A percentile compares a stretch with the other conserved stretches of the same genome.
These are phyloP conservation scores for Hypholoma fasciculare DNA, from an alignment of 768 basidiomycete genomes.

Conservation along the genomic window DNA sequence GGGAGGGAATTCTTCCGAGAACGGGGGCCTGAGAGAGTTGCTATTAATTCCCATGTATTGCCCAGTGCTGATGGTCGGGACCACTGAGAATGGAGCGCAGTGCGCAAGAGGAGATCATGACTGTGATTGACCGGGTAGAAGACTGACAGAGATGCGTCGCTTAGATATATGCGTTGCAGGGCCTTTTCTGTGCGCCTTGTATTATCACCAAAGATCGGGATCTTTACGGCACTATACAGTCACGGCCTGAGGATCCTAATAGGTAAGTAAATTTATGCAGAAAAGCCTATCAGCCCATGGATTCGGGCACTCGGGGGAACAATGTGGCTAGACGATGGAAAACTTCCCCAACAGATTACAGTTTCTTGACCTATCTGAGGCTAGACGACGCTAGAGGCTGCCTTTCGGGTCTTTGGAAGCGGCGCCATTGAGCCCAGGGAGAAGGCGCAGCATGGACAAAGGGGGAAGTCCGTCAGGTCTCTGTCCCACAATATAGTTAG, in stretches of 20 bases:
- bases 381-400: too few species aligned
- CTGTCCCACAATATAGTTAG: background rate
- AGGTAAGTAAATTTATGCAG: background rate
- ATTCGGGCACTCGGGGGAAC: background rate
- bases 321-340: too few species aligned
- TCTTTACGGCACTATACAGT: background rate
- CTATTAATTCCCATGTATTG: conserved; percentile 12
- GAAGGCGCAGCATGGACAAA: background rate
- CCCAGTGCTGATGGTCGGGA: conserved; percentile 1
- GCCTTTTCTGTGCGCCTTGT: background rate
- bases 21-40: conserved; percentile 15
- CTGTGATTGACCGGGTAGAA: background rate
- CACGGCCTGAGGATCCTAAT: background rate
- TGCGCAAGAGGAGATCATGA: background rate
- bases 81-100: background rate
- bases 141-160: background rate
- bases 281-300: background rate
- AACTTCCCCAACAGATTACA: too few species aligned
- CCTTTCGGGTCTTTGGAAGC: too few species aligned
- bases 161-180: background rate
- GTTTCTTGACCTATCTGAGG: too few species aligned
- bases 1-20: conserved; percentile 12
- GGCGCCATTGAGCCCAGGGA: background rate
- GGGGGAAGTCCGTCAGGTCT: background rate
- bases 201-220: background rate